These are phyloP conservation scores for Caloboletus inedulis DNA, from an alignment of 1,284 basidiomycete genomes.

Conservation along the genomic window DNA sequence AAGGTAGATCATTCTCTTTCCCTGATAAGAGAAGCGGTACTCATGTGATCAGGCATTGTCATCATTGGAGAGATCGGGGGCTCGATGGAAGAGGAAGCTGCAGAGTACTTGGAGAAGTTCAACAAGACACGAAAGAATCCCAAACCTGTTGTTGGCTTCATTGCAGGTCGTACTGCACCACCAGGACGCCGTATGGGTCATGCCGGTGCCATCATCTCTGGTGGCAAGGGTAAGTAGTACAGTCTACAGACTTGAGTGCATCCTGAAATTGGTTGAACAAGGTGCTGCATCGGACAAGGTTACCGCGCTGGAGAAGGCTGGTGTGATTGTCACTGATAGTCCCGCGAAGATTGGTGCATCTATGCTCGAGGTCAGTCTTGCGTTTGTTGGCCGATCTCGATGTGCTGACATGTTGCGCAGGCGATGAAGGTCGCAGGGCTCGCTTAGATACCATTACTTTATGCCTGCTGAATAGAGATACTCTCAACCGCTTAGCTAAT, in stretches of 20 bases:
- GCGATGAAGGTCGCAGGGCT: constrained; percentile 85
- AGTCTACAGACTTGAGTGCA: not conserved
- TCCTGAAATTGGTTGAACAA: constrained; percentile 26
- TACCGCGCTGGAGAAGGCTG: constrained; percentile 88
- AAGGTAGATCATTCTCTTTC: constrained; percentile 53
- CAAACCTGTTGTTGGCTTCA: constrained; percentile 98
- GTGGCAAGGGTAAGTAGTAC: constrained; percentile 78
- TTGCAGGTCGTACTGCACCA: constrained; percentile 96
- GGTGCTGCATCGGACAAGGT: constrained; percentile 96
- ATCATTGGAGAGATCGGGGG: constrained; percentile 99
- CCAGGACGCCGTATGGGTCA: constrained; percentile 99
- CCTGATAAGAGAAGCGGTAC: not conserved
- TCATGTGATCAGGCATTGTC: constrained; percentile 71
- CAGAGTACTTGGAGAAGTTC: constrained; percentile 90
- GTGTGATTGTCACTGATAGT: constrained; percentile 91
- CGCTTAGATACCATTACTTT: constrained; percentile 44
- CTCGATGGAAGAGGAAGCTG: constrained; percentile 99
- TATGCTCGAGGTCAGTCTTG: constrained; percentile 72
- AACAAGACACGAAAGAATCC: constrained; percentile 87
- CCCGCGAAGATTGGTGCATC: constrained; percentile 91
- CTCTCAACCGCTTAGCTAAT: constrained; percentile 30
- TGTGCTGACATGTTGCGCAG: constrained; percentile 35
- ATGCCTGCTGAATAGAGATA: constrained; percentile 1
- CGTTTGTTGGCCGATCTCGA: not conserved
- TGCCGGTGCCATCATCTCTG: constrained; percentile 96